Conservation (phyloP, 768 basidiomycete species). For the Paxillus ammoniavirescens region DNA sequence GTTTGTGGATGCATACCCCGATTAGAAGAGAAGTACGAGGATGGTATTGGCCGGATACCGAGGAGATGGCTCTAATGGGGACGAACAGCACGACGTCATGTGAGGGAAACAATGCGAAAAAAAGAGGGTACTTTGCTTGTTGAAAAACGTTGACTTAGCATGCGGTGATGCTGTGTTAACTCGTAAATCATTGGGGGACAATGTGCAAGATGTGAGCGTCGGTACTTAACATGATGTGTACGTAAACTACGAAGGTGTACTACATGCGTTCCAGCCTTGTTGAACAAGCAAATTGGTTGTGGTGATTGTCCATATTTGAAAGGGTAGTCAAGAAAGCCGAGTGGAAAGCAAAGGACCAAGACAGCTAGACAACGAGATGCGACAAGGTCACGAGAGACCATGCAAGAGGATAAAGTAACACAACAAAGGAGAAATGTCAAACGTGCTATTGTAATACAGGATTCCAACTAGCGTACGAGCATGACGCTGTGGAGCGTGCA, state of each 20-base stretch:
- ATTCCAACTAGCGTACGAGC: not conserved
- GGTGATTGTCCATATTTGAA: slow-evolving; percentile 22
- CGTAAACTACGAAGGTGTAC: slow-evolving; percentile 29
- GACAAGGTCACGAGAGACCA: not conserved
- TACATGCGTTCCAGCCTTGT: slow-evolving; percentile 33
- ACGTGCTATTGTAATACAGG: slow-evolving; percentile 13
- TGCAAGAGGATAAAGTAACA: slow-evolving; percentile 12
- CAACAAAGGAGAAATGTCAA: not conserved
- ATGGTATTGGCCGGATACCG: too few relatives aligned
- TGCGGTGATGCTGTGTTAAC: slow-evolving; percentile 1
- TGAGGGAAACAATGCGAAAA: not conserved
- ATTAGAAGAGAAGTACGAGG: too few relatives aligned
- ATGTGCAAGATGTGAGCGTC: slow-evolving; percentile 16
- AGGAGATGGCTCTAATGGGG: too few relatives aligned
- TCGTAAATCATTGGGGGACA: slow-evolving; percentile 6
- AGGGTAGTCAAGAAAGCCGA: slow-evolving; percentile 25
- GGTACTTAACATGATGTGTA: slow-evolving; percentile 12
- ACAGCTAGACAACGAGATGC: slow-evolving; percentile 6
- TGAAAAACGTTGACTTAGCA: not conserved
- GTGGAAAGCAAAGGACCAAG: slow-evolving; percentile 28
- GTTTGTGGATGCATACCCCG: too few relatives aligned
- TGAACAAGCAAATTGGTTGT: slow-evolving; percentile 23
- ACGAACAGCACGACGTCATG: not conserved
- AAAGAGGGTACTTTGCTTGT: slow-evolving; percentile 2
- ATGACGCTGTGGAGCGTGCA: not conserved